Base-by-base conservation (phyloP, 495 filamentous ascomycete species). In the Aspergillus asperescens region DNA sequence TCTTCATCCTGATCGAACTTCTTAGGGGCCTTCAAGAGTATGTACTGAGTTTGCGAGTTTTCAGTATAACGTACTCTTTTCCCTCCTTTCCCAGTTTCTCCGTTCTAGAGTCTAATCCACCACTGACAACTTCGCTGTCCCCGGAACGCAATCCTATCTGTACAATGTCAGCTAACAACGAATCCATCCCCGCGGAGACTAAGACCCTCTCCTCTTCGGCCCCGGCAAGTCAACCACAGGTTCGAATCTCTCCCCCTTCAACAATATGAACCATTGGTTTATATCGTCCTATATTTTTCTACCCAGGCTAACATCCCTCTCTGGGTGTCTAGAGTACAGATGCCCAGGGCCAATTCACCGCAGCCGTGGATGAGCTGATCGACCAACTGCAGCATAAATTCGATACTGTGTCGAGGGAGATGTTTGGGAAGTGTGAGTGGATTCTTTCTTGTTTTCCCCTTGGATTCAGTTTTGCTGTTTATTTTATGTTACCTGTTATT, bases 301-400 rank as follows among this genome's bases (percentile, higher is more conserved):
- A 4, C 1, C 6, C 13, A 18, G 1, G 0, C 45, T 24, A 16
- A 48, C n/a, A 37, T 19, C 10, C 37, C 12, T 12, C 16, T 32
- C 3, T 23, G 7, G 10, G 19, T 25, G 15, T 15, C 10, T 39
- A 71, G 68, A 63, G 64, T 54, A 54, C 70, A 22, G 68, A 68
- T 32, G 62, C 77, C 13, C 79, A 81, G 37, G 86, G 88, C 59
- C 81, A 74, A 60, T 64, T 95, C 39, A 82, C 83, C 3, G 83
- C 80, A 3, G 86, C 86, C 0, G 82, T 96, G 3, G 90, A 96
- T 60, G 87, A 93, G 15, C 79, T 96, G 10, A 76, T 98, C 8
- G 85, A 90, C 61, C 83, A 87, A 25, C 72, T 98, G 3, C 85
- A 85, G 18, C 82, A 80, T 63, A 96, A 96, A 65, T 94, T 96